These are phyloP conservation scores for Saccharomycopsis synnaedendra DNA, from an alignment of 805 yeast species.

Conservation along the genomic window DNA sequence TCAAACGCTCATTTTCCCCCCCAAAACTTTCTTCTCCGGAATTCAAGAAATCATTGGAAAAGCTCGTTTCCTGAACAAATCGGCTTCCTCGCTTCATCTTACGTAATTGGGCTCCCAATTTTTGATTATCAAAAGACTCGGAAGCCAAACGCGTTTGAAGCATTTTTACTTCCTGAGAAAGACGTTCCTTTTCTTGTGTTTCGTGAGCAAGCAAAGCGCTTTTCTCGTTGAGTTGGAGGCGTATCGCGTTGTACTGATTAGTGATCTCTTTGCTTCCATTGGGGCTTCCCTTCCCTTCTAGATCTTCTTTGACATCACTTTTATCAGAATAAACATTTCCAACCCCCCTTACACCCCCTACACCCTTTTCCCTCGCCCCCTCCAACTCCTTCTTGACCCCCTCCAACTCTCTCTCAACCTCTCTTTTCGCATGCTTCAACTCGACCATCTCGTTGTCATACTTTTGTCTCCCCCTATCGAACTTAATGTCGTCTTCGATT, in stretches of 20 bases:
- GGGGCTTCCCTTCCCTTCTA: background rate
- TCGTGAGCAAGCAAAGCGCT: constrained; percentile 38
- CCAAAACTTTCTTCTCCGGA: background rate
- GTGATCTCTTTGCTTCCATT: constrained; percentile 14
- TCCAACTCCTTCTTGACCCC: constrained; percentile 22
- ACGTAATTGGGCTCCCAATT: constrained; percentile 30
- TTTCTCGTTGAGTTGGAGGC: constrained; percentile 40
- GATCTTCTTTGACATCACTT: background rate
- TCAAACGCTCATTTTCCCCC: constrained; percentile 14
- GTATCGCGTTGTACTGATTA: constrained; percentile 36
- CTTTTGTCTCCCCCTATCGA: constrained; percentile 33
- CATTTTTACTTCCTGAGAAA: constrained; percentile 46
- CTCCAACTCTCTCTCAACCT: constrained; percentile 17
- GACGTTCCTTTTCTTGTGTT: constrained; percentile 28
- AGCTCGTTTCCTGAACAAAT: constrained; percentile 18
- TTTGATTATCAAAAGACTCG: constrained; percentile 49
- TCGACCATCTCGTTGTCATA: constrained; percentile 30
- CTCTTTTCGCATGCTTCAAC: constrained; percentile 23
- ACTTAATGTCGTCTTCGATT: constrained; percentile 31
- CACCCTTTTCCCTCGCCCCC: constrained; percentile 18
- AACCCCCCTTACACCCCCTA: background rate
- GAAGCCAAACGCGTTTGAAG: constrained; percentile 55
- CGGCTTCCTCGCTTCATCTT: constrained; percentile 24
- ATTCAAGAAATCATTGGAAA: constrained; percentile 15
- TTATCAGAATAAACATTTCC: constrained; percentile 12